Percentiles rank a stretch among this genome's conserved stretches.
Conservation (phyloP, 192 early-diverging fungal genomes). For the Dispira simplex region DNA sequence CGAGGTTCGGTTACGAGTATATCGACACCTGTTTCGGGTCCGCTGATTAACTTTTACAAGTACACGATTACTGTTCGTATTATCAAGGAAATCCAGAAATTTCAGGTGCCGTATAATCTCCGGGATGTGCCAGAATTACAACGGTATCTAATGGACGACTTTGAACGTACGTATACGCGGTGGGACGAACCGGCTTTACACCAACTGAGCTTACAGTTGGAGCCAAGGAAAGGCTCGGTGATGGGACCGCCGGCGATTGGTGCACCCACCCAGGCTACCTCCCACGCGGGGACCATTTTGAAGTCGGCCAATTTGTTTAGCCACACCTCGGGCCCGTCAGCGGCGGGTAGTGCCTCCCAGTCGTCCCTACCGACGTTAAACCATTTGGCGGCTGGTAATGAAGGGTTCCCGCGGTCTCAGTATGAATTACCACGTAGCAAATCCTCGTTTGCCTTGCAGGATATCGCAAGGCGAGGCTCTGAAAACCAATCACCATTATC, state of each 20-base stretch:
- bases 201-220: constrained; percentile 3
- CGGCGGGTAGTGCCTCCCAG: neutral
- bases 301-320: neutral
- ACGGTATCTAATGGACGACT: constrained; percentile 28
- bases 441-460: neutral
- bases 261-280: neutral
- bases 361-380: neutral
- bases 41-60: constrained; percentile 74
- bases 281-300: neutral
- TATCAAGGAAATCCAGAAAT: constrained; percentile 57
- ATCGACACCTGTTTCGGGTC: too few relatives aligned
- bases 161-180: constrained; percentile 18
- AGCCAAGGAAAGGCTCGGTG: neutral
- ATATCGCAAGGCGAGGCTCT: neutral
- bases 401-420: too few relatives aligned
- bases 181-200: neutral
- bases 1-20: constrained; percentile 13
- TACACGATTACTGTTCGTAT: constrained; percentile 39
- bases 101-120: constrained; percentile 52
- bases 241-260: neutral
- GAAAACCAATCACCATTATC: neutral
- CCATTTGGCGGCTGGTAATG: neutral
- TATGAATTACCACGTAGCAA: neutral
- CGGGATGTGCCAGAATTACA: constrained; percentile 29
- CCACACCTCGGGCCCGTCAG: neutral